Evolutionary conservation across 2,329 filamentous ascomycete genomes (phyloP).

Genomic region (Aureobasidium pullulans): DNA sequence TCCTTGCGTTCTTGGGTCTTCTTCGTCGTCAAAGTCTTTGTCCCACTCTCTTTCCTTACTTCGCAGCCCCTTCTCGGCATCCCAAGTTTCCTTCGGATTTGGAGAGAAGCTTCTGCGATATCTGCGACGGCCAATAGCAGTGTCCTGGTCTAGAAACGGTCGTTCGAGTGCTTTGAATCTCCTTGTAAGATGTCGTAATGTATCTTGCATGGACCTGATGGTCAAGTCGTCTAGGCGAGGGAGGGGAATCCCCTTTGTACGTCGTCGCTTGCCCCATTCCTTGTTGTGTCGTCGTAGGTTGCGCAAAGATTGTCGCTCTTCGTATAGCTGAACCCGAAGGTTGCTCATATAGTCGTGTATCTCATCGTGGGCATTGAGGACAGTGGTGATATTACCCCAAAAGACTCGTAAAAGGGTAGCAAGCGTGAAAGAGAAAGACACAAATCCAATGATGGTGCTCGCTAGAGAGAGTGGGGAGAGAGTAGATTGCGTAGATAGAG

Average conservation of each 20-base stretch:
- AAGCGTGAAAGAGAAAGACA: constrained; percentile 37
- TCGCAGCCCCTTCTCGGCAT: constrained; percentile 12
- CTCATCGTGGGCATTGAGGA: constrained; percentile 30
- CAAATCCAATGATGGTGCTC: constrained; percentile 33
- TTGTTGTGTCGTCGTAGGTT: constrained; percentile 21
- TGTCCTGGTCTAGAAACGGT: constrained; percentile 28
- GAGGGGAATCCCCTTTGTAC: background rate
- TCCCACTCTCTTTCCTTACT: constrained; percentile 15
- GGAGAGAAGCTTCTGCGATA: constrained; percentile 4
- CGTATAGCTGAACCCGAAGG: constrained; percentile 34
- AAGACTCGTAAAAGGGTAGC: constrained; percentile 36
- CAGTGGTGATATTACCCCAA: constrained; percentile 33
- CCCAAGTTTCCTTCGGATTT: background rate
- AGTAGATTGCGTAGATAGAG: constrained; percentile 22
- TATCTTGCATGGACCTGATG: constrained; percentile 30
- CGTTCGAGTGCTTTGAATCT: constrained; percentile 31
- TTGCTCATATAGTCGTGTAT: constrained; percentile 35
- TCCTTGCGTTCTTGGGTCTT: constrained; percentile 22
- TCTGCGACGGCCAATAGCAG: background rate
- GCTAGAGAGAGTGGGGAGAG: constrained; percentile 30
- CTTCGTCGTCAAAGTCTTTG: constrained; percentile 26
- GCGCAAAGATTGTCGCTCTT: constrained; percentile 32
- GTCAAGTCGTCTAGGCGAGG: constrained; percentile 27
- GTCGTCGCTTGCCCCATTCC: constrained; percentile 10
- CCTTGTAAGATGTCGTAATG: constrained; percentile 29